Percentiles rank a stretch among this genome's conserved stretches.
These are phyloP conservation scores for Lecanicillium sp. DNA, from an alignment of 2,329 filamentous ascomycete genomes.

Conservation along the genomic window DNA sequence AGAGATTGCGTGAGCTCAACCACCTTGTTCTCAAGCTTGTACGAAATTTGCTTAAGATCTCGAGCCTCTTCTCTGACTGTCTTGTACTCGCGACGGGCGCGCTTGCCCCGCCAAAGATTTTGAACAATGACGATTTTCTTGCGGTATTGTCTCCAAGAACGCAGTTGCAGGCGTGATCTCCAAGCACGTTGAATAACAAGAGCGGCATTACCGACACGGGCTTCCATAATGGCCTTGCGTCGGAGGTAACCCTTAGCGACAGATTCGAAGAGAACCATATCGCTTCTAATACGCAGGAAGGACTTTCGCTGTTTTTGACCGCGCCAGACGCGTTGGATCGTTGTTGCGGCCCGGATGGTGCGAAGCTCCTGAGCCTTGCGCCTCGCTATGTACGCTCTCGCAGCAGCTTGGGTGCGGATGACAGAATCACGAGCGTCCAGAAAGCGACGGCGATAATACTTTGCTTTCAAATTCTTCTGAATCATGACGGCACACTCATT, in stretches of 20 bases:
- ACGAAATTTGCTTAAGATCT: slow-evolving; percentile 98
- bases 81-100: slow-evolving; percentile 81
- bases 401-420: slow-evolving; percentile 69
- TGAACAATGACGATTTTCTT: slow-evolving; percentile 86
- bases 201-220: slow-evolving; percentile 85
- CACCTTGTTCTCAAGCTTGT: slow-evolving; percentile 99
- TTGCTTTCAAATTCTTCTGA: slow-evolving; percentile 93
- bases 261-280: slow-evolving; percentile 84
- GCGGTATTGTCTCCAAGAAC: slow-evolving; percentile 80
- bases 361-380: slow-evolving; percentile 74
- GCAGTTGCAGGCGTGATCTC: slow-evolving; percentile 73
- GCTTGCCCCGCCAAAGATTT: slow-evolving; percentile 83
- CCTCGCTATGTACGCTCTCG: slow-evolving; percentile 72
- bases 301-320: slow-evolving; percentile 82
- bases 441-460: slow-evolving; percentile 90
- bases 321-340: slow-evolving; percentile 92
- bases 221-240: slow-evolving; percentile 89
- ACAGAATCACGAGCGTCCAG: slow-evolving; percentile 80
- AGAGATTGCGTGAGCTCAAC: slow-evolving; percentile 93
- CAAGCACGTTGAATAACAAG: slow-evolving; percentile 85
- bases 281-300: slow-evolving; percentile 71
- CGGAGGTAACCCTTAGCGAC: slow-evolving; percentile 86
- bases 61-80: slow-evolving; percentile 87
- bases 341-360: slow-evolving; percentile 79
- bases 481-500: slow-evolving; percentile 97